These are phyloP conservation scores for Paecilomyces formosus DNA, from an alignment of 2,329 filamentous ascomycete genomes.

Conservation along the genomic window DNA sequence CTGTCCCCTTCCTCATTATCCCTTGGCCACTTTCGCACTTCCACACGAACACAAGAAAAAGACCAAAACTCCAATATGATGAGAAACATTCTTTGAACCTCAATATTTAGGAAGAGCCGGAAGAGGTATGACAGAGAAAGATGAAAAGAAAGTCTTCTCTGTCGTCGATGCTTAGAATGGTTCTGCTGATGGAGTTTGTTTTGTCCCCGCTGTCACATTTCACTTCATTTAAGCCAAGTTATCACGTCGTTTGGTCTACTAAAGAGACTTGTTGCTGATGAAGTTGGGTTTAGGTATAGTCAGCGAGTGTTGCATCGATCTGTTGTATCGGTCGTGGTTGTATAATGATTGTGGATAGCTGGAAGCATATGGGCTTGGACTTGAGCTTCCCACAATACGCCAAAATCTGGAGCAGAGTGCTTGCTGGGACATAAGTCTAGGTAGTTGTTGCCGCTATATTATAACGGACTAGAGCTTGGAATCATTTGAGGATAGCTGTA, in stretches of 20 bases:
- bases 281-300: neutral
- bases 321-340: neutral
- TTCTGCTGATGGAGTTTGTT: slow-evolving; percentile 29
- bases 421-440: neutral
- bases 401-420: neutral
- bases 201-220: slow-evolving; percentile 3
- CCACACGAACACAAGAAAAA: slow-evolving; percentile 5
- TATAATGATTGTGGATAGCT: neutral
- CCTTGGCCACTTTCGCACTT: slow-evolving; percentile 7
- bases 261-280: neutral
- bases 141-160: slow-evolving; percentile 9
- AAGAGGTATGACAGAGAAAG: slow-evolving; percentile 35
- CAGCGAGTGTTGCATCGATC: neutral
- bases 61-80: slow-evolving; percentile 26
- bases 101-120: slow-evolving; percentile 41
- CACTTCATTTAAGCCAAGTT: neutral
- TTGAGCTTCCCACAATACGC: neutral
- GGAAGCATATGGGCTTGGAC: neutral
- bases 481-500: too few relatives aligned
- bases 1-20: neutral
- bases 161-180: slow-evolving; percentile 43
- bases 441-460: neutral
- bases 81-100: slow-evolving; percentile 34
- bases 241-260: neutral
- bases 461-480: too few relatives aligned